Conservation (phyloP, 768 basidiomycete genomes). For the Leccinum aurantiacum region DNA sequence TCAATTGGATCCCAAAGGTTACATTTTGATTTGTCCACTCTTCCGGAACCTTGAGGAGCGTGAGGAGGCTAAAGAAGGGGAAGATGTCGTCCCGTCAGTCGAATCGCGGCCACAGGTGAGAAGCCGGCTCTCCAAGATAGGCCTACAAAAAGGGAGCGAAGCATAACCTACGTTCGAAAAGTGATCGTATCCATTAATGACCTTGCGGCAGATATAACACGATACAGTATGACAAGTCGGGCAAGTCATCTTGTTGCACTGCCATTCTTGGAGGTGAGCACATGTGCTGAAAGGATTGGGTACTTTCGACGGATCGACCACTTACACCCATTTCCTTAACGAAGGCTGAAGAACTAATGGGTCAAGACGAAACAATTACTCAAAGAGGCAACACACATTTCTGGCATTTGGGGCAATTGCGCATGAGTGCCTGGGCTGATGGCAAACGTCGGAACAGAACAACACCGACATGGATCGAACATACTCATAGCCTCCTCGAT, state of each 20-base stretch:
- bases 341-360: conserved; percentile 52
- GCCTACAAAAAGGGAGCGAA: not conserved
- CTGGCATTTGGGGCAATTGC: conserved; percentile 83
- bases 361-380: not conserved
- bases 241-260: conserved; percentile 95
- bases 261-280: conserved; percentile 2
- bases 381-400: conserved; percentile 53
- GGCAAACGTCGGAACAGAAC: conserved; percentile 3
- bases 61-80: conserved; percentile 22
- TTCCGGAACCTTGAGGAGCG: conserved; percentile 3
- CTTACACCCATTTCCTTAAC: conserved; percentile 77
- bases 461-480: conserved; percentile 20
- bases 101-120: not conserved
- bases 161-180: conserved; percentile 50
- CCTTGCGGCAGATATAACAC: conserved; percentile 80
- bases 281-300: not conserved
- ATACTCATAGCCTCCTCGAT: conserved; percentile 94
- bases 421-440: conserved; percentile 76
- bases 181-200: conserved; percentile 77
- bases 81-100: conserved; percentile 8
- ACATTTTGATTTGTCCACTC: conserved; percentile 49
- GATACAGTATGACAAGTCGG: conserved; percentile 69
- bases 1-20: conserved; percentile 69
- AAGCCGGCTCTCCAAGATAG: not conserved
- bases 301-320: conserved; percentile 8